phyloP scores from a whole-genome alignment of 306 rosid genomes.

The Quercus mongolica region DNA sequence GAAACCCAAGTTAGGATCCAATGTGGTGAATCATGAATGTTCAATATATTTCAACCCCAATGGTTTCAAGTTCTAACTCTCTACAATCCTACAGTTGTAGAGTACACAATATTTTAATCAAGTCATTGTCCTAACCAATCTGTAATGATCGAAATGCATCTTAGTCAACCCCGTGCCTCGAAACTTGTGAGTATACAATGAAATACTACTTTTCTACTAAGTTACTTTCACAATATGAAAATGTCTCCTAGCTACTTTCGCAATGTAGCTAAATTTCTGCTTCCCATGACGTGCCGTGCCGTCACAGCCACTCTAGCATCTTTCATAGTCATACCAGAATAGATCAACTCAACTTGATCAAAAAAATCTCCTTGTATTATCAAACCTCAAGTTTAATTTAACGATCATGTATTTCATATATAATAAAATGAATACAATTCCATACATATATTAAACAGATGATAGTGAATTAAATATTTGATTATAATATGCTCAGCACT shows the following conservation, averaged over 20 bases:
- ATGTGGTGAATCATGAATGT: conserved; percentile 6
- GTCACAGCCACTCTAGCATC: conserved; percentile 46
- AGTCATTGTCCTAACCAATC: not conserved
- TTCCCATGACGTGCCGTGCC: conserved; percentile 64
- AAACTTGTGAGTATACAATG: not conserved
- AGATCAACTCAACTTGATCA: not conserved
- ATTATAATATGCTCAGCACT: not conserved
- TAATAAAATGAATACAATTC: too few species aligned
- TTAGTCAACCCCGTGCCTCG: conserved; percentile 44
- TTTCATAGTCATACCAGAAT: not conserved
- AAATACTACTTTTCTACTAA: conserved; percentile 19
- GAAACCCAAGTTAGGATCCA: conserved; percentile 38
- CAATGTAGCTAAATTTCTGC: conserved; percentile 22
- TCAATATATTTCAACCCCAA: not conserved
- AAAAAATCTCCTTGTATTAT: not conserved
- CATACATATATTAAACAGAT: too few species aligned
- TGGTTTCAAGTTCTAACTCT: not conserved
- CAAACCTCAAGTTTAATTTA: too few species aligned
- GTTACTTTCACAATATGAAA: conserved; percentile 25
- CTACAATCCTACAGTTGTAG: too few species aligned
- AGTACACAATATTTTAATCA: too few species aligned
- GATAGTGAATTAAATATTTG: too few species aligned
- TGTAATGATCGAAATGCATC: not conserved
- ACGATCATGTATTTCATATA: too few species aligned
- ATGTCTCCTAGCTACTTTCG: conserved; percentile 1